Conservation (phyloP, 148 eudicot species). For the Spergularia bocconei region DNA sequence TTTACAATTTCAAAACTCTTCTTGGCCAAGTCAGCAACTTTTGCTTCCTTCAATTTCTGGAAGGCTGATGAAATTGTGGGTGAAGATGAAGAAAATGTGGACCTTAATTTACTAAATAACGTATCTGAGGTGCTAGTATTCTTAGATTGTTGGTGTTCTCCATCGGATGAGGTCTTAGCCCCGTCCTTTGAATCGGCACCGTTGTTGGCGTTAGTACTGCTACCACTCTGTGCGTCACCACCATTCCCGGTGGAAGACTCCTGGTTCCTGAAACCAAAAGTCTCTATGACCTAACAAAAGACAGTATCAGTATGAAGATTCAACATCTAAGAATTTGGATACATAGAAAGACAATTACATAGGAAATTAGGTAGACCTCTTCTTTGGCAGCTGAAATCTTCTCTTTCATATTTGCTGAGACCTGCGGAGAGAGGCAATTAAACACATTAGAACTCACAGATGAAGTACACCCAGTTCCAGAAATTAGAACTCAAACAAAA, state of each 20-base stretch:
- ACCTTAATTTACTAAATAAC: constrained; percentile 56
- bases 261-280: constrained; percentile 63
- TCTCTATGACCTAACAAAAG: constrained; percentile 57
- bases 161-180: constrained; percentile 34
- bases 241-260: constrained; percentile 40
- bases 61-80: constrained; percentile 70
- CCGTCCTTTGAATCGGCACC: constrained; percentile 28
- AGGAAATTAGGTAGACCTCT: constrained; percentile 49
- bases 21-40: constrained; percentile 70
- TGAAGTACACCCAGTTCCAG: background rate
- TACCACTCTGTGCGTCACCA: constrained; percentile 27
- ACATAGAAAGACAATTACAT: background rate
- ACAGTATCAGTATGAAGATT: constrained; percentile 6
- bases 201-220: constrained; percentile 26
- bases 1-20: constrained; percentile 77
- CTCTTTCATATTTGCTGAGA: constrained; percentile 72
- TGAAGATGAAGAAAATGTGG: constrained; percentile 55
- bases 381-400: constrained; percentile 78
- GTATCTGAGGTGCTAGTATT: constrained; percentile 45
- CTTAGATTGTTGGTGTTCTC: constrained; percentile 54
- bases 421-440: constrained; percentile 33
- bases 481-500: background rate
- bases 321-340: constrained; percentile 3
- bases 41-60: constrained; percentile 76
- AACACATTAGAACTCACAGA: background rate